Evolutionary conservation across 1,139 yeast species (phyloP), one percentile per base, ranked within the genome.

Genomic region (Saccharomyces hybrid): DNA sequence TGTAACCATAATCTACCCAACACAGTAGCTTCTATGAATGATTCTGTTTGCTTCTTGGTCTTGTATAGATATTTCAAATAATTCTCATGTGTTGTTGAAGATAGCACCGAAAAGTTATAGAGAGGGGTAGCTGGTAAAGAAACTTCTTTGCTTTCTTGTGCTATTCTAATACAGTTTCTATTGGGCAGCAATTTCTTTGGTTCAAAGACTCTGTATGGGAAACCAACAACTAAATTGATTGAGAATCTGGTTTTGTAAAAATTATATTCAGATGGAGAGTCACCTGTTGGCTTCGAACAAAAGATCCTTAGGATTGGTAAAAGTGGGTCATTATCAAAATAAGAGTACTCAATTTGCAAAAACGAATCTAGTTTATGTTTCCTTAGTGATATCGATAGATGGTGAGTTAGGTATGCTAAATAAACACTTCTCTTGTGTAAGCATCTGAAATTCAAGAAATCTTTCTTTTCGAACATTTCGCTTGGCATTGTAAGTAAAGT

Each of bases 371-470:
- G 76, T 51, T 81, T 75, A 61, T 81, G 77, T 62, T 79, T 78
- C 56, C 79, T 79, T 14, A 86, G 73, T 49, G 80, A 71, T 0
- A 79, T 71, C 49, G 81, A 77, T 60, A 89, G 73, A 57, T 81
- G 77, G 57, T 84, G 84, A 0, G 93, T 85, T 59, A 91, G 68
- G 66, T 84, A 85, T 6, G 96, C 91, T 56, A 90, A 65, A 66
- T 90, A 93, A 61, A 88, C 93, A 3, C 97, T 84, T 60, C 96
- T 79, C 71, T 93, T 93, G 72, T 91, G 90, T 55, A 89, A 75
- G 48, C 95, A 93, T 66, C 98, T 79, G 72, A 88, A 90, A 71
- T 93, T 93, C 62, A 91, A 75, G 66, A 85, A 89, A 69, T 93
- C 99, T 71, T 95, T 93, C 52, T 85, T 84, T 65, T 85, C 93